Conservation (phyloP, 2,329 filamentous ascomycete genomes). For the Escovopsis sp. region DNA sequence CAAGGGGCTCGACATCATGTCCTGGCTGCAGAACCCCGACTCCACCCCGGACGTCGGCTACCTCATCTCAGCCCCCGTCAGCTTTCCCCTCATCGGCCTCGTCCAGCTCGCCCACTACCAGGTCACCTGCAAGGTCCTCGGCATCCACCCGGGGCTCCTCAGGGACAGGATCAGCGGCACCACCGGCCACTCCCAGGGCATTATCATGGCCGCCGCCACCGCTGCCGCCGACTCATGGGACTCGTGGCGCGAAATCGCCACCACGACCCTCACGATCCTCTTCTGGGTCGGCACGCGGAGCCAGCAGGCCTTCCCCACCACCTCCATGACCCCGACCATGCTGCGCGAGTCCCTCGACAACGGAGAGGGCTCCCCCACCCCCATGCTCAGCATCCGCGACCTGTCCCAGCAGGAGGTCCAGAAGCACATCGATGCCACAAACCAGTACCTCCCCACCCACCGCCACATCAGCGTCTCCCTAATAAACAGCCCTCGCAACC, state of each 20-base stretch:
- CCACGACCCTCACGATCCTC: conserved; percentile 73
- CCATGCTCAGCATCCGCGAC: conserved; percentile 95
- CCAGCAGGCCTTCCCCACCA: conserved; percentile 92
- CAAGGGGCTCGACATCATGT: conserved; percentile 90
- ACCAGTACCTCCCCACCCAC: conserved; percentile 85
- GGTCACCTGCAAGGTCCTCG: conserved; percentile 83
- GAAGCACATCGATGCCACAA: conserved; percentile 92
- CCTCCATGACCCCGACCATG: conserved; percentile 79
- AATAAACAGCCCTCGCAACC: conserved; percentile 91
- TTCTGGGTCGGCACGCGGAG: conserved; percentile 98
- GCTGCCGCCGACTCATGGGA: conserved; percentile 89
- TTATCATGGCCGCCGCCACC: conserved; percentile 84
- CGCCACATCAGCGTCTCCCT: conserved; percentile 91
- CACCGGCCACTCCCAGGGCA: conserved; percentile 92
- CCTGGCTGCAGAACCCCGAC: conserved; percentile 82
- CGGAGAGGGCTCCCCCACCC: conserved; percentile 88
- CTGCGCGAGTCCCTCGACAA: conserved; percentile 87
- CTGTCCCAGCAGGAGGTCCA: conserved; percentile 78
- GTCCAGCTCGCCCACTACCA: conserved; percentile 94
- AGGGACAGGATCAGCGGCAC: conserved; percentile 73
- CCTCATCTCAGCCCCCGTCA: conserved; percentile 85
- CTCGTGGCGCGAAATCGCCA: conserved; percentile 67
- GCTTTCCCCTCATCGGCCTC: conserved; percentile 87
- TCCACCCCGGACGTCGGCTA: conserved; percentile 90
- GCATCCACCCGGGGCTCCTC: conserved; percentile 76